Conservation (phyloP, 2,329 filamentous ascomycete genomes). For the Ascosphaera acerosa region DNA sequence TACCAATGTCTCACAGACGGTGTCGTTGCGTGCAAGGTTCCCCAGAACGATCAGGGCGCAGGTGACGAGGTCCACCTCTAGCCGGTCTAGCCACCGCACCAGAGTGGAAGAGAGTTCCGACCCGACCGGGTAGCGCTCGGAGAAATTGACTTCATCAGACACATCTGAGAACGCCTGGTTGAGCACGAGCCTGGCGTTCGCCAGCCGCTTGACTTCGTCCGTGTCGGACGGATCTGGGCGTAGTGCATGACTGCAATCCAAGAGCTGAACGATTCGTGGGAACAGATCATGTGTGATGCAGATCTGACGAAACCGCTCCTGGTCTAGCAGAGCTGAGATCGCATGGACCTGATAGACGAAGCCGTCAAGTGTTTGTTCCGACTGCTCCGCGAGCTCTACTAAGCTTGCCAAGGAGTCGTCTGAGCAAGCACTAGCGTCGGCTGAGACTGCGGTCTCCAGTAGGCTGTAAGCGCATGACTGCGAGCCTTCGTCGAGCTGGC, state of each 20-base stretch:
- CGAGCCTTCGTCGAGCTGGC: slow-evolving; percentile 12
- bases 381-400: slow-evolving; percentile 10
- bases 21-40: slow-evolving; percentile 21
- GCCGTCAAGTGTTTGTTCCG: slow-evolving; percentile 9
- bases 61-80: slow-evolving; percentile 20
- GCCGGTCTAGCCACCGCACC: slow-evolving; percentile 15
- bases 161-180: slow-evolving; percentile 19
- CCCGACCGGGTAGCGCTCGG: slow-evolving; percentile 15
- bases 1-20: slow-evolving; percentile 18
- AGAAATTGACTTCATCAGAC: slow-evolving; percentile 15
- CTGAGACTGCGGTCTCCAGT: slow-evolving; percentile 13
- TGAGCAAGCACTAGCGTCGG: slow-evolving; percentile 5
- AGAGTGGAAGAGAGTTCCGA: slow-evolving; percentile 14
- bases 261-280: slow-evolving; percentile 11
- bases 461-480: slow-evolving; percentile 17
- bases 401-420: slow-evolving; percentile 14
- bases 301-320: slow-evolving; percentile 15
- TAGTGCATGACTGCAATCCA: slow-evolving; percentile 11
- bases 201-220: slow-evolving; percentile 14
- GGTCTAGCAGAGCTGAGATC: slow-evolving; percentile 13
- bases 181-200: slow-evolving; percentile 14
- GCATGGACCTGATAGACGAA: slow-evolving; percentile 11
- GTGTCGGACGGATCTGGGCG: slow-evolving; percentile 8
- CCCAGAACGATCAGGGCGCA: slow-evolving; percentile 24
- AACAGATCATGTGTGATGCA: slow-evolving; percentile 14